Evolutionary conservation across 2,329 filamentous ascomycete species (phyloP), one percentile per base, ranked within the genome.

Genomic region (Pyrenophora tritici-repentis): DNA sequence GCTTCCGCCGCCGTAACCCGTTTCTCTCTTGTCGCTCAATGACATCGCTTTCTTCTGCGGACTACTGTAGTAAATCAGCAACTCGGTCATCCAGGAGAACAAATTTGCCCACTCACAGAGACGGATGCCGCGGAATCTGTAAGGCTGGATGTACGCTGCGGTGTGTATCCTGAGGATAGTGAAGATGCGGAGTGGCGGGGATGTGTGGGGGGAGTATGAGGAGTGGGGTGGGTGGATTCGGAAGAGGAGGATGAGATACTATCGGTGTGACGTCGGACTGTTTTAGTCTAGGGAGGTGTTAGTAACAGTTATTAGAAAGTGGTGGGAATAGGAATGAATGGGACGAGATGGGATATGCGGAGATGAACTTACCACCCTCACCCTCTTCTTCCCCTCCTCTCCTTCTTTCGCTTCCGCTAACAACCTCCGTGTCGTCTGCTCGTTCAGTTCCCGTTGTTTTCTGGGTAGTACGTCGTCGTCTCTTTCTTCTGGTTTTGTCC

Each of bases 21-120:
- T 48, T 48, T 17, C 14, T 43, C 17, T 48, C 46, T n/a, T 33
- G 39, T 12, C 39, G 22, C 33, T 48, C 46, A 10, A 48, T 42
- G n/a, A 37, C 33, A 29, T 48, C 46, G 5, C 31, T 48, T 13
- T 37, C 46, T 29, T 48, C 46, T 16, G 36, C 46, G 32, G 41
- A 34, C 39, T 48, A 47, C 32, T 37, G 26, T 13, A 7, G 14
- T 24, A 13, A 18, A 48, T 37, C n/a, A 42, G 39, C 36, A 4
- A 12, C 12, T 33, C 18, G 16, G 22, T 18, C 14, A 13, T n/a
- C n/a, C 9, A 17, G n/a, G 16, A 38, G 17, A 17, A 20, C n/a
- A 4, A 13, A 20, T 20, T 5, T 4, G 10, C 12, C 24, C 12
- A 22, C 22, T 32, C 24, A 31, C 38, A 13, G 45, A 42, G 9